A percentile compares a stretch with the other conserved stretches of the same genome.
Evolutionary conservation across 768 basidiomycete species (phyloP).

Genomic region (Mycena crocata): DNA sequence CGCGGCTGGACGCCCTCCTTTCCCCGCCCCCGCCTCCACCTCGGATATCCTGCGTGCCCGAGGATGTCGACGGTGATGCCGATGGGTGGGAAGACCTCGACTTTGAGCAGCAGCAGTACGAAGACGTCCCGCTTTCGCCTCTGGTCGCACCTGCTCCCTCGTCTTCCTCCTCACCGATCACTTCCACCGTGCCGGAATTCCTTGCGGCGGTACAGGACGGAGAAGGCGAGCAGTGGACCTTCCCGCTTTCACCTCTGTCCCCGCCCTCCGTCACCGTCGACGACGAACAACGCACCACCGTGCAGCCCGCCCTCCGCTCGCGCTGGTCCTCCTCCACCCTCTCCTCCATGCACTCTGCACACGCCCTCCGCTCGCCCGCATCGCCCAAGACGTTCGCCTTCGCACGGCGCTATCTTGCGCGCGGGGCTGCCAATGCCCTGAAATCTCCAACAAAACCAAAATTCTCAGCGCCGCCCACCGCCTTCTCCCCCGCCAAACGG

Average conservation of each 20-base stretch:
- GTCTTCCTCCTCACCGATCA: not conserved
- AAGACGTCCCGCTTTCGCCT: conserved; percentile 29
- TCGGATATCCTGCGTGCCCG: conserved; percentile 9
- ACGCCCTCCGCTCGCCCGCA: not conserved
- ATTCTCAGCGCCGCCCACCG: not conserved
- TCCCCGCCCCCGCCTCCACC: conserved; percentile 4
- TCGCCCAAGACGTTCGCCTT: not conserved
- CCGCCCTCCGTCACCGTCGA: not conserved
- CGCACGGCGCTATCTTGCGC: not conserved
- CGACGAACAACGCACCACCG: not conserved
- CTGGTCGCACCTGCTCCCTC: not conserved
- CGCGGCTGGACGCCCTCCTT: conserved; percentile 23
- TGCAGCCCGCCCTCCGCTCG: conserved; percentile 48
- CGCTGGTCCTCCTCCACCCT: conserved; percentile 60
- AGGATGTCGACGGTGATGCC: conserved; percentile 13
- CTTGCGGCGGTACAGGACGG: too few species aligned
- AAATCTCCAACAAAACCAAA: not conserved
- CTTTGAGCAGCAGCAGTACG: not conserved
- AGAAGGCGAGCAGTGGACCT: too few species aligned
- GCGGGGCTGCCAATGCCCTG: not conserved
- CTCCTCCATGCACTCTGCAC: not conserved
- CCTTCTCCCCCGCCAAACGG: not conserved
- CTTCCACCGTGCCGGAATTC: not conserved
- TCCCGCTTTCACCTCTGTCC: not conserved
- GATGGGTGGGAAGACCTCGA: conserved; percentile 25